Evolutionary conservation across 768 basidiomycete genomes (phyloP), one percentile per base, ranked within the genome.

Genomic region (Steccherinum ochraceum): DNA sequence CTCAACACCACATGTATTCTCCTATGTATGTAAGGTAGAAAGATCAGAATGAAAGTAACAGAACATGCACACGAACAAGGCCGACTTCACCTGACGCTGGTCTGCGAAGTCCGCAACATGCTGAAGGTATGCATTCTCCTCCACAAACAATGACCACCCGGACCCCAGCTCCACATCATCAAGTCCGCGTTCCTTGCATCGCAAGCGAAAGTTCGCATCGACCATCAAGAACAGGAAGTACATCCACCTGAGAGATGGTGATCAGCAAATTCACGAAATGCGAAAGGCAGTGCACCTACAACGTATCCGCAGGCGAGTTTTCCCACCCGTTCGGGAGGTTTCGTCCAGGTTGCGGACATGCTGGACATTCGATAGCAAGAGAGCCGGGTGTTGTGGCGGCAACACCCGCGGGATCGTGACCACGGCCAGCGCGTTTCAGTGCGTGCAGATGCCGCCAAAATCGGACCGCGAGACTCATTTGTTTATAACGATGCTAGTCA

Each of bases 171-270:
- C 46, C 0, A 63, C 61, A 46, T 66, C 62, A 0, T 57, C 1
- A 47, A 59, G 0, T 60, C 58, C 2, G 20, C 26, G 30, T 52
- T 55, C 2, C 40, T 43, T 43, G 10, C 7, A 47, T 42, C 66
- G 64, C 26, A 67, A 41, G 1, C 57, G 54, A 26, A 70, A 69
- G 49, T 64, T 64, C 1, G 64, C 63, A 47, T 69, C 63, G 0
- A 64, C 55, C 1, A 63, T 61, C 1, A 68, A 4, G 24, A 63
- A 63, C 0, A 64, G 20, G 0, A 51, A 48, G 41, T 64, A 67
- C 0, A 65, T 13, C 51, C 54, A 67, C 13, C 65, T 67, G 41
- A n/a, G 35, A 39, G n/a, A 2, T 23, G 12, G 16, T 40, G 21
- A n/a, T 18, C 18, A 12, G 11, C 35, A 39, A n/a, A 39, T 11